Conservation (phyloP, 768 basidiomycete genomes). For the Mrakia frigida region DNA sequence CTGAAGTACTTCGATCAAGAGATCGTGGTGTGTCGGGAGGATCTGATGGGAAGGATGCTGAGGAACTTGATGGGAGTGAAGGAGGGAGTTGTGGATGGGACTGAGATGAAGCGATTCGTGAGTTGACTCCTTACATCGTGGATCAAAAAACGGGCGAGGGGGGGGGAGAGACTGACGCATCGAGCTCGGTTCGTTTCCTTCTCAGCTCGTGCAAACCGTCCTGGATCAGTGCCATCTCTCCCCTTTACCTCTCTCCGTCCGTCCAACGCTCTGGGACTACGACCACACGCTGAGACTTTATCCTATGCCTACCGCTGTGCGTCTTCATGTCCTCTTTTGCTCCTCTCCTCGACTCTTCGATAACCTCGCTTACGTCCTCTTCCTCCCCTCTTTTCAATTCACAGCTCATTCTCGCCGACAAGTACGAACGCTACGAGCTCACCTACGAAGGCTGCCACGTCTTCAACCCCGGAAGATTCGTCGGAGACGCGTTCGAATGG, state of each 20-base stretch:
- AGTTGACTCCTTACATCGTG: conserved; percentile 39
- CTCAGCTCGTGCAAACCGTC: conserved; percentile 70
- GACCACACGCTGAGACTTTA: conserved; percentile 90
- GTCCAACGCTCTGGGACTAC: conserved; percentile 80
- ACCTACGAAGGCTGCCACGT: conserved; percentile 99
- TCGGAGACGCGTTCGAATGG: conserved; percentile 75
- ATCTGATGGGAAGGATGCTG: conserved; percentile 88
- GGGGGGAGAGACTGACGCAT: not conserved
- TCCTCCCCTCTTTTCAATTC: not conserved
- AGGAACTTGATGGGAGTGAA: conserved; percentile 87
- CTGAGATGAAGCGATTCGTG: conserved; percentile 80
- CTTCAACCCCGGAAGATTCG: conserved; percentile 92
- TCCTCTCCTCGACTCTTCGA: not conserved
- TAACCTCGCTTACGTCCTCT: no score
- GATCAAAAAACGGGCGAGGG: not conserved
- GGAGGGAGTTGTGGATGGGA: conserved; percentile 62
- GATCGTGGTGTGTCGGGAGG: conserved; percentile 87
- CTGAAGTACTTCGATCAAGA: conserved; percentile 94
- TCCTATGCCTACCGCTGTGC: conserved; percentile 83
- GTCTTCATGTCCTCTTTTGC: conserved; percentile 39
- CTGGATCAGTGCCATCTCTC: conserved; percentile 92
- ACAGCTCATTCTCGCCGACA: conserved; percentile 88
- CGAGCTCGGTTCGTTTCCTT: not conserved
- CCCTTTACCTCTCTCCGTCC: conserved; percentile 74
- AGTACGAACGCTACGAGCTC: conserved; percentile 89